Conservation (phyloP, 176 grass and related monocot genomes). For the Musa beccarii region DNA sequence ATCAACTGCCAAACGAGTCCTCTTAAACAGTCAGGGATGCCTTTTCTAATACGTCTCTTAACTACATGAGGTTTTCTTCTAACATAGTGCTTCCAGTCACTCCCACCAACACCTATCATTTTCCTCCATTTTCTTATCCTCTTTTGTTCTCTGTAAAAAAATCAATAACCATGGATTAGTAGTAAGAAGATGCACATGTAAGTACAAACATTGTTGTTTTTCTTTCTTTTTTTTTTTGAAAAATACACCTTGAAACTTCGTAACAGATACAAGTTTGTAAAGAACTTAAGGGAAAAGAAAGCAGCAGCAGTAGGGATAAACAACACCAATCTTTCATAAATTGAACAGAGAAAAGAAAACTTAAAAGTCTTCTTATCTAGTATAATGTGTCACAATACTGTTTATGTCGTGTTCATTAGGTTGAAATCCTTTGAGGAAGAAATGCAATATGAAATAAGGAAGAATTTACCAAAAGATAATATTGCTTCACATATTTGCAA, state of each 20-base stretch:
- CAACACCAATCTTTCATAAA: too few relatives aligned
- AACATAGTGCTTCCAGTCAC: conserved; percentile 90
- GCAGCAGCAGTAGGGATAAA: not conserved
- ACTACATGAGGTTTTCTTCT: conserved; percentile 81
- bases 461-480: too few relatives aligned
- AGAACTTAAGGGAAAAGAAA: not conserved
- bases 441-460: too few relatives aligned
- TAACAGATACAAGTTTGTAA: not conserved
- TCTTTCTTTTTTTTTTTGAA: not conserved
- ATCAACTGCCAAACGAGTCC: conserved; percentile 96
- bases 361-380: too few relatives aligned
- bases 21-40: conserved; percentile 95
- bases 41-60: conserved; percentile 86
- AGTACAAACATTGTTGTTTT: not conserved
- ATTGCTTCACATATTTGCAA: too few relatives aligned
- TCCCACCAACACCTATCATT: conserved; percentile 93
- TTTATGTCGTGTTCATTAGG: too few relatives aligned
- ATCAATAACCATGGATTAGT: conserved; percentile 9
- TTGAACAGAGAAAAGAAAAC: too few relatives aligned
- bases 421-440: too few relatives aligned
- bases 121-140: conserved; percentile 96
- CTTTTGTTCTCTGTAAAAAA: conserved; percentile 54
- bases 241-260: not conserved
- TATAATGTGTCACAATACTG: too few relatives aligned
- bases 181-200: conserved; percentile 4